Conservation (phyloP, 352 stramenopile species). For the Phytophthora ohioensis region DNA sequence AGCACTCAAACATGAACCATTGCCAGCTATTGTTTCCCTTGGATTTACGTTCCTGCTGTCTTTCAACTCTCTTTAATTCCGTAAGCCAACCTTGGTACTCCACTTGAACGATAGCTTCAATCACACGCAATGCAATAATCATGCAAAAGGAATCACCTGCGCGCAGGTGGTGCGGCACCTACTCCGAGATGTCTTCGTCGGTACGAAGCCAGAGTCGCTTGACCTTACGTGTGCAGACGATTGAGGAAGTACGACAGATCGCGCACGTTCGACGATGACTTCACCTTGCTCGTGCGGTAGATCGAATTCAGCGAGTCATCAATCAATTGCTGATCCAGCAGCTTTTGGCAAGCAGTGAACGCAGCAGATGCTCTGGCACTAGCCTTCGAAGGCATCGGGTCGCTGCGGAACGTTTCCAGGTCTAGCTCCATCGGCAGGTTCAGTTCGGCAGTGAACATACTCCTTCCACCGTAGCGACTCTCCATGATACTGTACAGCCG, state of each 20-base stretch:
- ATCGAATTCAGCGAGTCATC: constrained; percentile 81
- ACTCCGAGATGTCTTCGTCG: background rate
- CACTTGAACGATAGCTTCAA: background rate
- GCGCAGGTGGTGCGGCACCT: background rate
- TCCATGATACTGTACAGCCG: constrained; percentile 61
- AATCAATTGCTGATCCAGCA: constrained; percentile 60
- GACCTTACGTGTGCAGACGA: constrained; percentile 45
- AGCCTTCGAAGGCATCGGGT: constrained; percentile 62
- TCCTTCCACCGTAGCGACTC: constrained; percentile 35
- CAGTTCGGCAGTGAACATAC: constrained; percentile 62
- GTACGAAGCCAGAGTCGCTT: background rate
- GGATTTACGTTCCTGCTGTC: background rate
- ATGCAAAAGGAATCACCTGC: constrained; percentile 1
- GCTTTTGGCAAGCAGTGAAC: constrained; percentile 64
- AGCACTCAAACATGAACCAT: constrained; percentile 8
- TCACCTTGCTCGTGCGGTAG: constrained; percentile 69
- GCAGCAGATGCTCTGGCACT: constrained; percentile 65
- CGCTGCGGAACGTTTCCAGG: constrained; percentile 53
- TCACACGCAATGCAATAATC: background rate
- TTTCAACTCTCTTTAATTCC: background rate
- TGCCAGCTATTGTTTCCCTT: constrained; percentile 2
- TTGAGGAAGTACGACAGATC: constrained; percentile 67
- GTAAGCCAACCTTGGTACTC: background rate
- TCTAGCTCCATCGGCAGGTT: constrained; percentile 65
- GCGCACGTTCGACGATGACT: constrained; percentile 45